These are phyloP conservation scores for Tylopilus sp. DNA, from an alignment of 1,284 basidiomycete genomes.

Conservation along the genomic window DNA sequence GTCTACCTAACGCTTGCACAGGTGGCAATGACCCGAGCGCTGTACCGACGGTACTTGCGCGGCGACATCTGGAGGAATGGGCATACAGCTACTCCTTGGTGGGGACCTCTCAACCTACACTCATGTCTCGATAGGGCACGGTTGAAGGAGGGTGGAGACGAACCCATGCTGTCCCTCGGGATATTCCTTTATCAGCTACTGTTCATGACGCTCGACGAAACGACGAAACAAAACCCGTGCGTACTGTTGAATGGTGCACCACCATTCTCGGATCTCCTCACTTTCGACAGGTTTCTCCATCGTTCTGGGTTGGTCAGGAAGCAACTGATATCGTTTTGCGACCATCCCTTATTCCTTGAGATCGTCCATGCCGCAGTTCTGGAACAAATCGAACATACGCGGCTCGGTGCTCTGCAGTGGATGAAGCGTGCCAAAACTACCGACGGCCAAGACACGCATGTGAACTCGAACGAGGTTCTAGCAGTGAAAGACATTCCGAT, in stretches of 20 bases:
- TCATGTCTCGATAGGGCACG: slow-evolving; percentile 48
- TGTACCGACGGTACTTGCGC: slow-evolving; percentile 44
- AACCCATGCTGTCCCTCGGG: slow-evolving; percentile 43
- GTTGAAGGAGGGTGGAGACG: slow-evolving; percentile 44
- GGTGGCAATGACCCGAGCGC: slow-evolving; percentile 49
- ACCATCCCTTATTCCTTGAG: slow-evolving; percentile 50
- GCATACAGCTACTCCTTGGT: slow-evolving; percentile 45
- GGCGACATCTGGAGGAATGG: slow-evolving; percentile 55
- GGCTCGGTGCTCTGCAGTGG: slow-evolving; percentile 18
- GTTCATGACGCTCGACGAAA: slow-evolving; percentile 47
- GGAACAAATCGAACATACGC: slow-evolving; percentile 27
- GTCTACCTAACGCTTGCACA: slow-evolving; percentile 50
- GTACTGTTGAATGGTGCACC: slow-evolving; percentile 39
- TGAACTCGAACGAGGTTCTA: neutral
- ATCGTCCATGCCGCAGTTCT: slow-evolving; percentile 34
- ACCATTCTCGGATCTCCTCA: slow-evolving; percentile 40
- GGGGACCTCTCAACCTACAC: slow-evolving; percentile 52
- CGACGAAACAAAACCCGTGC: neutral
- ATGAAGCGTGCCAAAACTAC: neutral
- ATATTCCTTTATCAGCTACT: slow-evolving; percentile 46
- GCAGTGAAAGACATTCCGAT: slow-evolving; percentile 4
- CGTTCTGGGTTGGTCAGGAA: slow-evolving; percentile 40
- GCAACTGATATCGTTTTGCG: slow-evolving; percentile 35
- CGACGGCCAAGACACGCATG: too few species aligned
- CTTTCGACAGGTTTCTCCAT: slow-evolving; percentile 43